phyloP scores from a whole-genome alignment of 495 filamentous ascomycete species.

The Aspergillus biplanus region DNA sequence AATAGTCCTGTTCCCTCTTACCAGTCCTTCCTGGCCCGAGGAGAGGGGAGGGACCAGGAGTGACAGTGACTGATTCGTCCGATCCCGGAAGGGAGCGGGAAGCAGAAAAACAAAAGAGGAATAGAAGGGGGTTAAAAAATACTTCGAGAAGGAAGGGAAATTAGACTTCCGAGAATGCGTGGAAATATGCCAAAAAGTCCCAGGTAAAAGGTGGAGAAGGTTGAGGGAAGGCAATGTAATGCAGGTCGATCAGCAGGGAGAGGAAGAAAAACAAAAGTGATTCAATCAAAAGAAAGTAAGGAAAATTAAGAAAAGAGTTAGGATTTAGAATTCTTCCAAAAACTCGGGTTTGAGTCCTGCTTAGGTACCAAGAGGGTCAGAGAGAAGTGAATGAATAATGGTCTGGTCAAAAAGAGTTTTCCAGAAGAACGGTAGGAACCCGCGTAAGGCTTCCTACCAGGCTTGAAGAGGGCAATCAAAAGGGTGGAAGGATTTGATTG shows the following conservation, averaged over 20 bases:
- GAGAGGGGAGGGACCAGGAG: conserved; percentile 4
- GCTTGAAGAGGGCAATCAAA: background rate
- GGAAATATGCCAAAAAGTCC: conserved; percentile 12
- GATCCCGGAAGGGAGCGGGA: conserved; percentile 5
- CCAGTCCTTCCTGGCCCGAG: conserved; percentile 2
- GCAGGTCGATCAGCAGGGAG: conserved; percentile 8
- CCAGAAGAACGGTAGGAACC: background rate
- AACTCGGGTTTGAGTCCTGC: no score
- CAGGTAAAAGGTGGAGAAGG: background rate
- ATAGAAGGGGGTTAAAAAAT: background rate
- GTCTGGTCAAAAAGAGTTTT: background rate
- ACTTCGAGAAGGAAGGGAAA: background rate
- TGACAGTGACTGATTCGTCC: conserved; percentile 7
- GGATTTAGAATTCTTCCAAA: background rate
- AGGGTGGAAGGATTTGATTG: background rate
- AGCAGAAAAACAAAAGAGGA: background rate
- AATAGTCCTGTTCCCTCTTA: conserved; percentile 8
- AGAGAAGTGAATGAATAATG: no score
- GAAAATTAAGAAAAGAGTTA: background rate
- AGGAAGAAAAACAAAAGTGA: background rate
- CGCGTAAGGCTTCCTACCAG: background rate
- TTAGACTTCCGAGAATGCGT: background rate
- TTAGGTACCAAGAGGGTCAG: no score
- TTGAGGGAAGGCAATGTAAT: conserved; percentile 4
- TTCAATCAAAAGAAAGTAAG: background rate